Conservation (phyloP, 306 rosid species). For the Trifolium dubium region DNA sequence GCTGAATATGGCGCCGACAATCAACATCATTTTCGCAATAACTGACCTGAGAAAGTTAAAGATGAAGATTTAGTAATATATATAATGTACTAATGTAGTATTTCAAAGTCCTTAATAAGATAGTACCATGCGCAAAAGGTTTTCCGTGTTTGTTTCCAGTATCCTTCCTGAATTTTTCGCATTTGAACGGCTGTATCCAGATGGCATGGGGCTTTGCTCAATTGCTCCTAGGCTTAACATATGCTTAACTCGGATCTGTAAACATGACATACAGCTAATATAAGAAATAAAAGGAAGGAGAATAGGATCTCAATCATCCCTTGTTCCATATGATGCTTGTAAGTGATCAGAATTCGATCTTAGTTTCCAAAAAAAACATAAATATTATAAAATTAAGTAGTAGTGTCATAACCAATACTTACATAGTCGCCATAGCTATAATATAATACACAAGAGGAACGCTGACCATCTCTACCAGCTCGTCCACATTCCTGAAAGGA, state of each 20-base stretch:
- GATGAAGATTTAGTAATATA: slow-evolving; percentile 28
- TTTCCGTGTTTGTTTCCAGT: slow-evolving; percentile 87
- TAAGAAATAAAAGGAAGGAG: too few relatives aligned
- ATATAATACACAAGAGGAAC: slow-evolving; percentile 85
- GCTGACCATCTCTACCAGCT: slow-evolving; percentile 99
- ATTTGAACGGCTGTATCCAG: slow-evolving; percentile 68
- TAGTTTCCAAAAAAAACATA: too few relatives aligned
- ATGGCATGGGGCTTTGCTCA: slow-evolving; percentile 68
- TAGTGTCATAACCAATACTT: slow-evolving; percentile 45
- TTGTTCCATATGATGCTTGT: too few relatives aligned
- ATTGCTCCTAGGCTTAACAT: slow-evolving; percentile 81
- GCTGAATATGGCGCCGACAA: slow-evolving; percentile 90
- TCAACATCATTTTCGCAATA: slow-evolving; percentile 94
- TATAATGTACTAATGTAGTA: background rate
- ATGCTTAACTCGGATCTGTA: slow-evolving; percentile 88
- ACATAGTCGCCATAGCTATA: slow-evolving; percentile 94
- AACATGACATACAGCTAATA: slow-evolving; percentile 36
- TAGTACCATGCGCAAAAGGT: slow-evolving; percentile 86
- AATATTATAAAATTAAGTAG: too few relatives aligned
- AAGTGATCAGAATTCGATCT: too few relatives aligned
- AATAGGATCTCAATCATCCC: too few relatives aligned
- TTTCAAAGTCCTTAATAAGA: slow-evolving; percentile 9
- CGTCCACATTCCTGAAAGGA: slow-evolving; percentile 94
- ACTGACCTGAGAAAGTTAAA: slow-evolving; percentile 73
- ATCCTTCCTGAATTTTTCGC: slow-evolving; percentile 70